Percentiles rank a stretch among this genome's conserved stretches.
Conservation (phyloP, 768 basidiomycete genomes). For the Leccinum arenicola region DNA sequence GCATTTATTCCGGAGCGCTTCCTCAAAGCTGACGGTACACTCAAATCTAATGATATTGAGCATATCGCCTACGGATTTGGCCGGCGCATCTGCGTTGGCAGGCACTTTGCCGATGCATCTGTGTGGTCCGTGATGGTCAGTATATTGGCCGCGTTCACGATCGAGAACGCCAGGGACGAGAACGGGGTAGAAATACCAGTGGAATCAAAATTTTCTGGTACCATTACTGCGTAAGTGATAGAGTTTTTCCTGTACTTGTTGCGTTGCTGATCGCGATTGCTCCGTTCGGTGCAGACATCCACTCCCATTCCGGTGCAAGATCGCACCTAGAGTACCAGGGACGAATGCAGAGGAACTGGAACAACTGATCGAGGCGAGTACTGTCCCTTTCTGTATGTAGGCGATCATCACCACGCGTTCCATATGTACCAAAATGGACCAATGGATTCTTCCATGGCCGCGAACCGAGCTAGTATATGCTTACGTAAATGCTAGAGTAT, state of each 20-base stretch:
- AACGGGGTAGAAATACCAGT: conserved; percentile 20
- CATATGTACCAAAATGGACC: not conserved
- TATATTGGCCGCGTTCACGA: conserved; percentile 16
- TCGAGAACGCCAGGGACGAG: conserved; percentile 17
- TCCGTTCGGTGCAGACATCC: conserved; percentile 6
- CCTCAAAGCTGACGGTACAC: conserved; percentile 25
- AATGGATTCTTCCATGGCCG: not conserved
- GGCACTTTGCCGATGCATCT: conserved; percentile 25
- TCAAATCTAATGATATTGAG: conserved; percentile 12
- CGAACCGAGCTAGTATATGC: not conserved
- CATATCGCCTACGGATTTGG: conserved; percentile 27
- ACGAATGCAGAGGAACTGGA: conserved; percentile 9
- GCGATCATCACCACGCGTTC: not conserved
- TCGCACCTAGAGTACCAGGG: conserved; percentile 10
- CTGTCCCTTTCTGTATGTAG: conserved; percentile 2
- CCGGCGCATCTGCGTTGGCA: conserved; percentile 29
- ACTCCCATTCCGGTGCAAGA: conserved; percentile 16
- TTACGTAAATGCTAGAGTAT: not conserved
- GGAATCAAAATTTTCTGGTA: conserved; percentile 7
- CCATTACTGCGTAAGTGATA: conserved; percentile 13
- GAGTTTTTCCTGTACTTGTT: not conserved
- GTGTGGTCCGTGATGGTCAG: conserved; percentile 24
- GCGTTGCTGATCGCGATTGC: not conserved
- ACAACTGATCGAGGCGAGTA: conserved; percentile 12
- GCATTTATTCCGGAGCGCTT: conserved; percentile 42